A percentile compares a stretch with the other conserved stretches of the same genome.
phyloP scores from a whole-genome alignment of 306 rosid species.

The Senna siamea region DNA sequence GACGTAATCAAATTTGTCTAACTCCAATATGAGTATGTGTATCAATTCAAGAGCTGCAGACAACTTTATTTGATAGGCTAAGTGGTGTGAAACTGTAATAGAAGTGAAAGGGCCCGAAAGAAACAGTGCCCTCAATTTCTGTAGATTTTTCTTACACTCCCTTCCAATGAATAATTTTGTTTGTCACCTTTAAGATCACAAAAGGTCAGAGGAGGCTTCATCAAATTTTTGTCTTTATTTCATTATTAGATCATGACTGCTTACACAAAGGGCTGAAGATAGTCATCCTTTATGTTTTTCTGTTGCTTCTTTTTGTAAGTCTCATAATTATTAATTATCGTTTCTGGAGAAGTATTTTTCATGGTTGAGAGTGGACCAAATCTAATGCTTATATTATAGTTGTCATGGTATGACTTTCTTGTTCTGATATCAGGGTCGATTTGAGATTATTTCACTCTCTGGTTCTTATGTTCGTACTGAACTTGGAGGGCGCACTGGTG shows the following conservation, averaged over 20 bases:
- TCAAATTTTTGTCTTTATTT: too few species aligned
- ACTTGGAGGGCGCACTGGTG: conserved; percentile 73
- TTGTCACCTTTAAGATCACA: background rate
- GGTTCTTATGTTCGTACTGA: conserved; percentile 91
- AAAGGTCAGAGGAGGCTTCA: too few species aligned
- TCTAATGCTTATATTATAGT: conserved; percentile 26
- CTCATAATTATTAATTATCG: background rate
- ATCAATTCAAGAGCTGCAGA: too few species aligned
- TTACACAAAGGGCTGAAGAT: background rate
- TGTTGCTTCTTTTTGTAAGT: background rate
- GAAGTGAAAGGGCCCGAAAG: background rate
- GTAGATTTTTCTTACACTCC: background rate
- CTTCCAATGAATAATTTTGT: background rate
- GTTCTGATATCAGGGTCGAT: conserved; percentile 72
- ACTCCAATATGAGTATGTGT: background rate
- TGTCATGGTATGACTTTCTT: conserved; percentile 34
- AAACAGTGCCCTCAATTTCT: background rate
- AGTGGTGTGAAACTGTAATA: background rate
- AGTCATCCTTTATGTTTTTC: background rate
- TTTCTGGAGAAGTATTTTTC: background rate
- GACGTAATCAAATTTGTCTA: background rate
- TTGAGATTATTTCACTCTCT: conserved; percentile 85
- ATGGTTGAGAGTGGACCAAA: background rate
- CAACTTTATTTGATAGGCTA: too few species aligned
- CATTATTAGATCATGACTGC: background rate